These are phyloP conservation scores for Samsoniella hepiali DNA, from an alignment of 2,329 filamentous ascomycete genomes.

Conservation along the genomic window DNA sequence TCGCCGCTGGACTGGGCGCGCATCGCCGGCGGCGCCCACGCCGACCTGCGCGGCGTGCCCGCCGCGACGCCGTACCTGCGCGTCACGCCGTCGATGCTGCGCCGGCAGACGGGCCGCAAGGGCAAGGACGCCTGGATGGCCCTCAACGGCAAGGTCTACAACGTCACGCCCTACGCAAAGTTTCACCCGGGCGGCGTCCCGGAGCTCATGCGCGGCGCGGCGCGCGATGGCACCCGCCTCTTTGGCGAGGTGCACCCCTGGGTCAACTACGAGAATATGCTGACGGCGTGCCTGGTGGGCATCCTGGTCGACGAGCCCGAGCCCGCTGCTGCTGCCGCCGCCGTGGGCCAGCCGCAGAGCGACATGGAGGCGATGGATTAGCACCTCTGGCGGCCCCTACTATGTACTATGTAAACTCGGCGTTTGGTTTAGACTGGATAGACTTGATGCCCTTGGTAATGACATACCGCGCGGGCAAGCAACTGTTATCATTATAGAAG, in stretches of 20 bases:
- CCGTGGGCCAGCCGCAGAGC: slow-evolving; percentile 30
- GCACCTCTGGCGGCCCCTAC: neutral
- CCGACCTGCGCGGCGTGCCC: slow-evolving; percentile 64
- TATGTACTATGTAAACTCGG: neutral
- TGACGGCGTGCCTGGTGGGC: slow-evolving; percentile 60
- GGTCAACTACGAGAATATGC: slow-evolving; percentile 71
- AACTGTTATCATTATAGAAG: slow-evolving; percentile 1
- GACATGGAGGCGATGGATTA: slow-evolving; percentile 62
- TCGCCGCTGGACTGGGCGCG: slow-evolving; percentile 96
- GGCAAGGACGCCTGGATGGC: slow-evolving; percentile 88
- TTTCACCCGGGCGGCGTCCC: slow-evolving; percentile 87
- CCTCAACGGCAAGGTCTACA: slow-evolving; percentile 88
- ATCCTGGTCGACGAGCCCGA: slow-evolving; percentile 57
- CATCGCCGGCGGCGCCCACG: slow-evolving; percentile 53
- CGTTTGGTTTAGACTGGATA: neutral
- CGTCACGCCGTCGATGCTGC: slow-evolving; percentile 79
- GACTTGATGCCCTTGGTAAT: neutral
- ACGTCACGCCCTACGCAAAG: slow-evolving; percentile 81
- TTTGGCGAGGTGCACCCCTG: slow-evolving; percentile 68
- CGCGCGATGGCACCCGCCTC: slow-evolving; percentile 57
- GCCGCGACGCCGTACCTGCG: slow-evolving; percentile 56
- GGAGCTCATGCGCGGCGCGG: slow-evolving; percentile 64
- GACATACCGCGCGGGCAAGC: neutral
- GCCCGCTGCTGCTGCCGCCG: slow-evolving; percentile 41
- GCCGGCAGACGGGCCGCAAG: slow-evolving; percentile 74